Conservation (phyloP, 805 yeast genomes). For the Starmerella apicola region DNA sequence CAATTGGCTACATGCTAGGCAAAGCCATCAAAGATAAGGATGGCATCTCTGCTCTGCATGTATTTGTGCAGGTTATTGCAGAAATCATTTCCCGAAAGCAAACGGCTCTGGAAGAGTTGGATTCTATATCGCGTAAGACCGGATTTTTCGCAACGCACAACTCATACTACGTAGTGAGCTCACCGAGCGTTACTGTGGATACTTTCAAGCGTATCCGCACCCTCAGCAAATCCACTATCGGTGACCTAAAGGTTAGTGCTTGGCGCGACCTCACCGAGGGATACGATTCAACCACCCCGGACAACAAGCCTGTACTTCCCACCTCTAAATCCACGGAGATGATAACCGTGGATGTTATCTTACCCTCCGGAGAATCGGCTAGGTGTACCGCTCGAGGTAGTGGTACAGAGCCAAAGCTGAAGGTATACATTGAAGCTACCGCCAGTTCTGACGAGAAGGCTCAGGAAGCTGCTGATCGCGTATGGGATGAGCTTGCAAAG, state of each 20-base stretch:
- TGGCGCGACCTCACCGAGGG: constrained; percentile 86
- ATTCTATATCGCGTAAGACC: constrained; percentile 46
- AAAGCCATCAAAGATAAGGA: constrained; percentile 70
- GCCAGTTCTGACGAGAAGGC: constrained; percentile 41
- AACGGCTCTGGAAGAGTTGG: constrained; percentile 40
- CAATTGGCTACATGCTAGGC: constrained; percentile 83
- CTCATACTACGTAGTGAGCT: constrained; percentile 65
- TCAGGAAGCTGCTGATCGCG: constrained; percentile 38
- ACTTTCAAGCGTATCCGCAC: constrained; percentile 47
- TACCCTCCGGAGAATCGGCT: constrained; percentile 31
- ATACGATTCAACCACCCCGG: constrained; percentile 54
- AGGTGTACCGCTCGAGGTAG: constrained; percentile 85
- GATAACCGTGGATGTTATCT: constrained; percentile 53
- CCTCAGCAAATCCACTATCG: constrained; percentile 39
- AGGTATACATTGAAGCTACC: constrained; percentile 76
- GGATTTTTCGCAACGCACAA: constrained; percentile 80
- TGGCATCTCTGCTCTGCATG: constrained; percentile 68
- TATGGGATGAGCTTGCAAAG: constrained; percentile 57
- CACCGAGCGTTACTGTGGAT: constrained; percentile 37
- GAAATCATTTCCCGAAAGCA: constrained; percentile 30
- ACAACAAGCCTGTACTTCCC: constrained; percentile 53
- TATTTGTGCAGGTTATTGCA: constrained; percentile 60
- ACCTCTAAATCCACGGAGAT: constrained; percentile 66
- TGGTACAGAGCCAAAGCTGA: constrained; percentile 92
- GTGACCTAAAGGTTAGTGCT: constrained; percentile 40